phyloP scores from a whole-genome alignment of 352 stramenopile genomes.

The Globisporangium carolinianum region DNA sequence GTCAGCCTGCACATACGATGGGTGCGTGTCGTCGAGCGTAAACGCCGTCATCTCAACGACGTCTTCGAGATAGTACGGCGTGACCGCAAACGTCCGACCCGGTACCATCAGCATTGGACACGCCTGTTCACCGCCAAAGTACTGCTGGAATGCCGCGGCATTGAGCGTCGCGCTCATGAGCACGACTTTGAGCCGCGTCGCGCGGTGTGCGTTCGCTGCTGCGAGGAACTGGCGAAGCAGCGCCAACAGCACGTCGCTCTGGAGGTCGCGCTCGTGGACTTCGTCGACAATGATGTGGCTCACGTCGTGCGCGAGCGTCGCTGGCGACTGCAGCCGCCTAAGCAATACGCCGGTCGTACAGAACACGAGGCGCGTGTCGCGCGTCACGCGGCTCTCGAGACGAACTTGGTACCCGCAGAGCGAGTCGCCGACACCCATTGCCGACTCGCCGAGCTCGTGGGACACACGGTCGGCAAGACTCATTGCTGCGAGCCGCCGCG shows the following conservation, averaged over 20 bases:
- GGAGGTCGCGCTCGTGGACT: slow-evolving; percentile 94
- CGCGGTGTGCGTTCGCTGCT: slow-evolving; percentile 30
- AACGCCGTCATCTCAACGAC: slow-evolving; percentile 83
- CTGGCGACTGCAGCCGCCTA: slow-evolving; percentile 84
- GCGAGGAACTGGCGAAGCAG: slow-evolving; percentile 85
- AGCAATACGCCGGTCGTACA: slow-evolving; percentile 95
- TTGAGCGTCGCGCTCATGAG: slow-evolving; percentile 97
- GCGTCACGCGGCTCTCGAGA: slow-evolving; percentile 84
- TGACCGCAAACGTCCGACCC: slow-evolving; percentile 94
- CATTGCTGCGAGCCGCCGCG: slow-evolving; percentile 93
- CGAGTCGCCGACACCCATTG: slow-evolving; percentile 44
- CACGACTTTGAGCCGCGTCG: slow-evolving; percentile 88
- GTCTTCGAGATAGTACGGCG: slow-evolving; percentile 96
- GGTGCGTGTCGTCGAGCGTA: slow-evolving; percentile 70
- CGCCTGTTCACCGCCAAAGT: slow-evolving; percentile 84
- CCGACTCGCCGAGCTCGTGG: slow-evolving; percentile 85
- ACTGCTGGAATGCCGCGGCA: slow-evolving; percentile 91
- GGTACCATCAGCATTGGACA: slow-evolving; percentile 89
- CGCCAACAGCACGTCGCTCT: slow-evolving; percentile 89
- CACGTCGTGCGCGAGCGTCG: slow-evolving; percentile 72
- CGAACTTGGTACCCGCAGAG: slow-evolving; percentile 92
- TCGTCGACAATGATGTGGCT: slow-evolving; percentile 98
- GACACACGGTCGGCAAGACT: slow-evolving; percentile 93
- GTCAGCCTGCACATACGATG: slow-evolving; percentile 33
- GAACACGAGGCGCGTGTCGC: slow-evolving; percentile 88